These are phyloP conservation scores for Candida germanica DNA, from an alignment of 805 yeast species.

Conservation along the genomic window DNA sequence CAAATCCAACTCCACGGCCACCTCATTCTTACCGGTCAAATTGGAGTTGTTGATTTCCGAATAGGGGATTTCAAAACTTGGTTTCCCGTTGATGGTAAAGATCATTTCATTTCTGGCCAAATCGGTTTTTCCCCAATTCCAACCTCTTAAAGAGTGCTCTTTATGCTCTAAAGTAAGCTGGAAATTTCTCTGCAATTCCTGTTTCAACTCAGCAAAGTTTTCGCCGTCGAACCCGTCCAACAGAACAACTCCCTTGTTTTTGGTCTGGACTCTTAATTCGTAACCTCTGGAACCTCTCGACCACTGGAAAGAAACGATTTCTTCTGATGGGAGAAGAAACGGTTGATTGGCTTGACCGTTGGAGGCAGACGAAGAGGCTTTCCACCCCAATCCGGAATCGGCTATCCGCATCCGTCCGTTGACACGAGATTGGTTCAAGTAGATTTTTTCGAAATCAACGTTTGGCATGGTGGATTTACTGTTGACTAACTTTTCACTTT, in stretches of 20 bases:
- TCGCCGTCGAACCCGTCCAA: conserved; percentile 90
- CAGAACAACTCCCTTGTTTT: conserved; percentile 78
- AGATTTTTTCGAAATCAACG: conserved; percentile 86
- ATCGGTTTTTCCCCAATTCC: conserved; percentile 98
- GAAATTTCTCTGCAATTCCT: conserved; percentile 77
- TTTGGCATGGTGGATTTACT: conserved; percentile 42
- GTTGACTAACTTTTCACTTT: too few relatives aligned
- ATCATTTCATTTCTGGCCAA: conserved; percentile 88
- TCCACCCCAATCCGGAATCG: conserved; percentile 98
- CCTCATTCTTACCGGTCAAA: conserved; percentile 88
- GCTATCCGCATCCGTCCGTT: conserved; percentile 93
- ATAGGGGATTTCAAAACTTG: conserved; percentile 90
- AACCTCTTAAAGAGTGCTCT: conserved; percentile 94
- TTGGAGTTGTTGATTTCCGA: conserved; percentile 76
- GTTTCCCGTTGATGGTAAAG: conserved; percentile 81
- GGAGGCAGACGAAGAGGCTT: conserved; percentile 50
- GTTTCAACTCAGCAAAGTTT: conserved; percentile 77
- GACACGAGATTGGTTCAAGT: conserved; percentile 77
- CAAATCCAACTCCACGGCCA: conserved; percentile 79
- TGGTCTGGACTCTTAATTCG: conserved; percentile 86
- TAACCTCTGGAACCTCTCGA: conserved; percentile 90
- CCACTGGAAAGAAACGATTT: conserved; percentile 80
- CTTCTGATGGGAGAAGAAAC: conserved; percentile 85
- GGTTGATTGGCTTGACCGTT: conserved; percentile 44
- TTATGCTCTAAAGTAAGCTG: conserved; percentile 68